Percentiles rank a stretch among this genome's conserved stretches.
Conservation (phyloP, 2,329 filamentous ascomycete species). For the Botrytis sinoallii region DNA sequence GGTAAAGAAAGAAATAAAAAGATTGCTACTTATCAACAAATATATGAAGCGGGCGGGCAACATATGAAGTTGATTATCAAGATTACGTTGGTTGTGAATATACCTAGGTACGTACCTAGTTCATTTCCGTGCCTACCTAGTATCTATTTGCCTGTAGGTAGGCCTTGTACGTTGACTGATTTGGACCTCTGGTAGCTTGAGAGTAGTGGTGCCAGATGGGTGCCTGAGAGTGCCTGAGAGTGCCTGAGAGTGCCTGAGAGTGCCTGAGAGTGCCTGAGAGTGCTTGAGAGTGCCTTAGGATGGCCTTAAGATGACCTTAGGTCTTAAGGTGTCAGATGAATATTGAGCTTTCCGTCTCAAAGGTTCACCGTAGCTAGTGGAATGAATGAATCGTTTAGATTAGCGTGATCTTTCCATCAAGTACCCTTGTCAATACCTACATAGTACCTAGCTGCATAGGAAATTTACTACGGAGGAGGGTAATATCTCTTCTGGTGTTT, state of each 20-base stretch:
- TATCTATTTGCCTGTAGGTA: too few relatives aligned
- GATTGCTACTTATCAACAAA: not conserved
- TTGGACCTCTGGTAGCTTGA: too few relatives aligned
- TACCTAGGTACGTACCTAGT: not conserved
- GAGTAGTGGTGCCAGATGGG: too few relatives aligned
- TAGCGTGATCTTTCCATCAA: not conserved
- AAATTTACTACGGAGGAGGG: not conserved
- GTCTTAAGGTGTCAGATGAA: not conserved
- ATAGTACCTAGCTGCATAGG: not conserved
- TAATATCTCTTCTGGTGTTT: not conserved
- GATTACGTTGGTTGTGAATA: not conserved
- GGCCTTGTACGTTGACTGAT: too few relatives aligned
- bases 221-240: too few relatives aligned
- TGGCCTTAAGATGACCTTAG: too few relatives aligned
- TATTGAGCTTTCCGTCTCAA: not conserved
- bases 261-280: too few relatives aligned
- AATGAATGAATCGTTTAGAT: not conserved
- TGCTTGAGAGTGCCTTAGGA: too few relatives aligned
- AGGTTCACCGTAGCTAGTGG: constrained; percentile 9
- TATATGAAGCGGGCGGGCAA: not conserved
- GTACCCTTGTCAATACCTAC: not conserved
- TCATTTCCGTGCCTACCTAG: too few relatives aligned
- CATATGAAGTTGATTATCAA: not conserved
- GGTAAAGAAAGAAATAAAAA: not conserved
- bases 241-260: too few relatives aligned